Evolutionary conservation across 2,329 filamentous ascomycete genomes (phyloP).

Genomic region (Pyricularia sp.): DNA sequence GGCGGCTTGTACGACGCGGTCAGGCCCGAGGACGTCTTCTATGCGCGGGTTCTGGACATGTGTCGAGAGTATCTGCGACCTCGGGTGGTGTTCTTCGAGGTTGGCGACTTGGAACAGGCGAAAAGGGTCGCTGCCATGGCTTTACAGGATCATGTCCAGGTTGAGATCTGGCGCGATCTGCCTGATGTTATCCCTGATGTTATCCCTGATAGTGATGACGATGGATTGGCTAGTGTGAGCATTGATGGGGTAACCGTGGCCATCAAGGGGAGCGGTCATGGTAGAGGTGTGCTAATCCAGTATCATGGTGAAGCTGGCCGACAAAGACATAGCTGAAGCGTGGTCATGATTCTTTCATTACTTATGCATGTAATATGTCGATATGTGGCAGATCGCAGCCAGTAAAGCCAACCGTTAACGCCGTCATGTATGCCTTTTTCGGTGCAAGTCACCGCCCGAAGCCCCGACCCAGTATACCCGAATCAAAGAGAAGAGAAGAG

Average conservation of each 20-base stretch:
- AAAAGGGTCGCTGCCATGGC: conserved; percentile 43
- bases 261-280: conserved; percentile 32
- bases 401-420: neutral
- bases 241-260: conserved; percentile 18
- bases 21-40: conserved; percentile 45
- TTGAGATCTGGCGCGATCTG: conserved; percentile 64
- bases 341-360: neutral
- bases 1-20: conserved; percentile 3
- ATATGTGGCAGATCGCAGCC: neutral
- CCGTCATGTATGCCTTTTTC: neutral
- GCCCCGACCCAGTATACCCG: conserved; percentile 6
- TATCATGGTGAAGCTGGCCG: neutral
- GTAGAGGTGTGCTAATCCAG: conserved; percentile 29
- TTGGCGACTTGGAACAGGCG: conserved; percentile 59
- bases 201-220: conserved; percentile 14
- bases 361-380: neutral
- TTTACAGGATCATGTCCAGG: conserved; percentile 11
- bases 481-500: conserved; percentile 6
- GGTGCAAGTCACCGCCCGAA: neutral
- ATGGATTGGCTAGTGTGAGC: conserved; percentile 10
- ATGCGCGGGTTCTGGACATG: conserved; percentile 48
- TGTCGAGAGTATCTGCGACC: conserved; percentile 32
- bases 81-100: conserved; percentile 52
- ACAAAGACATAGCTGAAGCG: neutral
- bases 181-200: conserved; percentile 38